Conservation (phyloP, 148 eudicot species). For the Suaeda aralocaspica region DNA sequence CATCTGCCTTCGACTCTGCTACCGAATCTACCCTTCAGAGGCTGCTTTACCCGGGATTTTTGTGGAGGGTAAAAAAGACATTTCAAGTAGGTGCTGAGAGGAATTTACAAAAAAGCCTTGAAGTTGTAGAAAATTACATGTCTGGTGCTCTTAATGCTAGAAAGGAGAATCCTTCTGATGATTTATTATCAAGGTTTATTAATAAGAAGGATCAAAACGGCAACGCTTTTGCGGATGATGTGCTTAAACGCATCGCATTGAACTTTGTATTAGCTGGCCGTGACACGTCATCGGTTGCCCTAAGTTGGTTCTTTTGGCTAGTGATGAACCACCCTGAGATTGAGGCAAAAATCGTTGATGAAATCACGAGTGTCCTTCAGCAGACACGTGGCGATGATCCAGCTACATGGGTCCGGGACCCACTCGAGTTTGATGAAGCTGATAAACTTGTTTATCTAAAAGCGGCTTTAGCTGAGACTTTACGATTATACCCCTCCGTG, state of each 20-base stretch:
- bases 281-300: slow-evolving; percentile 81
- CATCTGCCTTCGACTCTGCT: slow-evolving; percentile 67
- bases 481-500: slow-evolving; percentile 79
- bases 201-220: slow-evolving; percentile 67
- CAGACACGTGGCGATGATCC: slow-evolving; percentile 57
- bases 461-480: slow-evolving; percentile 78
- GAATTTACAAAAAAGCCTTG: slow-evolving; percentile 42
- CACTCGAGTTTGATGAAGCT: slow-evolving; percentile 72
- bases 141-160: slow-evolving; percentile 51
- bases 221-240: slow-evolving; percentile 38
- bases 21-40: slow-evolving; percentile 76
- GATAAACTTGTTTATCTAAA: slow-evolving; percentile 68
- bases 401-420: slow-evolving; percentile 49
- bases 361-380: slow-evolving; percentile 41
- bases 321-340: slow-evolving; percentile 66
- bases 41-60: slow-evolving; percentile 59
- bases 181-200: slow-evolving; percentile 70
- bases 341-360: slow-evolving; percentile 53
- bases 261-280: slow-evolving; percentile 88
- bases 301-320: slow-evolving; percentile 91
- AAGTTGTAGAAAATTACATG: slow-evolving; percentile 68
- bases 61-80: slow-evolving; percentile 63
- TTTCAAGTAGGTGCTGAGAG: slow-evolving; percentile 54
- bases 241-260: slow-evolving; percentile 68
- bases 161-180: slow-evolving; percentile 66